Conservation (phyloP, 2,329 filamentous ascomycete species). For the Daldinia eschscholtzii region DNA sequence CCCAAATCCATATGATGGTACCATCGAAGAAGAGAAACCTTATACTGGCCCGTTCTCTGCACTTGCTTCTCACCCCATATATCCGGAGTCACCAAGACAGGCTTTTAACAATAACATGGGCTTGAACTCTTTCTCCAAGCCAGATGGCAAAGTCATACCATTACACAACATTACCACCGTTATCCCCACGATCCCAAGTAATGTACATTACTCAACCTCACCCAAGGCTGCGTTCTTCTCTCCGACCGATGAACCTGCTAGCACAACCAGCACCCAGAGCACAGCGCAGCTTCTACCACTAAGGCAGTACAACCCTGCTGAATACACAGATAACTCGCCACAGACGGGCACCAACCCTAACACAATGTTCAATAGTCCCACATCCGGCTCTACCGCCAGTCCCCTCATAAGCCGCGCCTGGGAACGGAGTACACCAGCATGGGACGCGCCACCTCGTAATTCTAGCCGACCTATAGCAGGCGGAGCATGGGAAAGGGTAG, state of each 20-base stretch:
- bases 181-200: conserved; percentile 47
- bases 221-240: conserved; percentile 51
- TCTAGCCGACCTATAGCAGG: conserved; percentile 30
- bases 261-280: conserved; percentile 51
- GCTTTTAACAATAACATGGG: conserved; percentile 6
- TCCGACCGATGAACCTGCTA: conserved; percentile 49
- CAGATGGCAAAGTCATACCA: conserved; percentile 31
- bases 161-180: conserved; percentile 48
- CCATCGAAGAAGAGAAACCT: conserved; percentile 51
- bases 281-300: conserved; percentile 51
- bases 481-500: conserved; percentile 40
- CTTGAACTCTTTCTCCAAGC: conserved; percentile 30
- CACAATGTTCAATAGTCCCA: conserved; percentile 47
- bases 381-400: conserved; percentile 49
- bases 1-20: conserved; percentile 38
- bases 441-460: conserved; percentile 46
- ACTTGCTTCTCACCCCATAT: conserved; percentile 44
- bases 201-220: conserved; percentile 51
- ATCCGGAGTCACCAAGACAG: conserved; percentile 32
- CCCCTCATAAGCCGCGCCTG: conserved; percentile 49
- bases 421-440: conserved; percentile 47
- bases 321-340: conserved; percentile 47
- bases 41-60: conserved; percentile 35
- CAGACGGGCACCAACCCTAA: conserved; percentile 33
- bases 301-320: conserved; percentile 51